These are phyloP conservation scores for Oryza rufipogon DNA, from an alignment of 176 grass and related monocot genomes.

Conservation along the genomic window DNA sequence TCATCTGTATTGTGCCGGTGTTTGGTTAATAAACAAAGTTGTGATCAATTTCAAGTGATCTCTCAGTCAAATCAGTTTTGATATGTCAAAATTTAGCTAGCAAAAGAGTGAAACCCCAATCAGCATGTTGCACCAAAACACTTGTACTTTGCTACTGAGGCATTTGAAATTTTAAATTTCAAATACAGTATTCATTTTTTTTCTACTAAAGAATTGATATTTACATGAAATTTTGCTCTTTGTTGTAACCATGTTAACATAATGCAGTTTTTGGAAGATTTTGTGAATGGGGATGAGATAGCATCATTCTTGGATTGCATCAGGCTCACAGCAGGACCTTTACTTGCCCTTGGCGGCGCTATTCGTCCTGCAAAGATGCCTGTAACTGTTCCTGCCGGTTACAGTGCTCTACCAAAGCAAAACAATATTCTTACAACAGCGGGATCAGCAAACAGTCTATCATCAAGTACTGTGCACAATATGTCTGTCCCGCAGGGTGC, in stretches of 20 bases:
- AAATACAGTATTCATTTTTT: not conserved
- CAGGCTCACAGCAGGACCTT: conserved; percentile 84
- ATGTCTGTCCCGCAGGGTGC: conserved; percentile 38
- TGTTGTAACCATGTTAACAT: conserved; percentile 22
- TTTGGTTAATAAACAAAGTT: conserved; percentile 18
- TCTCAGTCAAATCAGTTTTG: conserved; percentile 14
- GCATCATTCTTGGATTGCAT: conserved; percentile 87
- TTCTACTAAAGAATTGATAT: not conserved
- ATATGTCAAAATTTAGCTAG: not conserved
- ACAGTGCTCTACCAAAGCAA: conserved; percentile 63
- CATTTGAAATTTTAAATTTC: conserved; percentile 15
- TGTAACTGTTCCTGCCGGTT: conserved; percentile 56
- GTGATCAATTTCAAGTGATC: conserved; percentile 5
- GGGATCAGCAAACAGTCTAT: conserved; percentile 44
- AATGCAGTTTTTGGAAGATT: conserved; percentile 93
- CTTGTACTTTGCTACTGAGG: conserved; percentile 1
- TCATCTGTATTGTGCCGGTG: not conserved
- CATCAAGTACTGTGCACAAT: conserved; percentile 51
- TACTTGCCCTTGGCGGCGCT: conserved; percentile 77
- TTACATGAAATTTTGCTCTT: conserved; percentile 30
- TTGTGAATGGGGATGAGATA: conserved; percentile 86
- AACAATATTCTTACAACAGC: conserved; percentile 45
- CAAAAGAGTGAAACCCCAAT: conserved; percentile 9
- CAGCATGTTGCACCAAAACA: not conserved
- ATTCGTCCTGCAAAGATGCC: conserved; percentile 79